phyloP scores from a whole-genome alignment of 441 rosid genomes.

The Pelargonium myrrhifolium region DNA sequence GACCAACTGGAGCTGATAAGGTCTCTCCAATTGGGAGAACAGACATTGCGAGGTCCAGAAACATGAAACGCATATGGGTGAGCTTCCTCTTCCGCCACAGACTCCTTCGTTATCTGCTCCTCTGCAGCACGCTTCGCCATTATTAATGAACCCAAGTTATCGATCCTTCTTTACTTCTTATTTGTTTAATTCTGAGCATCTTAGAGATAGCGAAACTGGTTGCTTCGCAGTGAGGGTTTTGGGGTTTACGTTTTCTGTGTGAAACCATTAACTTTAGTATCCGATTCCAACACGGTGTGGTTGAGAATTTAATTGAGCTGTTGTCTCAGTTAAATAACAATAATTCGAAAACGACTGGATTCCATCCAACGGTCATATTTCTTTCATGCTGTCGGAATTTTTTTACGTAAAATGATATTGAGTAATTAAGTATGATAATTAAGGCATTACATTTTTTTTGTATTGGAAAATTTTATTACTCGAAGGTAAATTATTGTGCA shows the following conservation, averaged over 20 bases:
- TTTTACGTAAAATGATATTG: too few relatives aligned
- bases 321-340: conserved; percentile 13
- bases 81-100: conserved; percentile 3
- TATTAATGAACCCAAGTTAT: conserved; percentile 8
- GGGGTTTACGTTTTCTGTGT: not conserved
- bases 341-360: conserved; percentile 36
- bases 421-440: too few relatives aligned
- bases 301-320: not conserved
- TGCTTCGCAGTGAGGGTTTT: not conserved
- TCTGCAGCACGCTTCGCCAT: not conserved
- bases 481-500: too few relatives aligned
- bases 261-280: too few relatives aligned
- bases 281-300: too few relatives aligned
- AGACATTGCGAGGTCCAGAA: conserved; percentile 18
- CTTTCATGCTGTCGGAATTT: conserved; percentile 28
- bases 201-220: conserved; percentile 6
- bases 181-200: conserved; percentile 8
- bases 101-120: not conserved
- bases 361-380: conserved; percentile 62
- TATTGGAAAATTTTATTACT: too few relatives aligned
- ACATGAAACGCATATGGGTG: conserved; percentile 7
- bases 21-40: conserved; percentile 89
- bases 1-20: conserved; percentile 83
- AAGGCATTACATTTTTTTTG: too few relatives aligned
- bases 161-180: conserved; percentile 9